Evolutionary conservation across 179 eudicot species (phyloP).

Genomic region (Silene coronaria): DNA sequence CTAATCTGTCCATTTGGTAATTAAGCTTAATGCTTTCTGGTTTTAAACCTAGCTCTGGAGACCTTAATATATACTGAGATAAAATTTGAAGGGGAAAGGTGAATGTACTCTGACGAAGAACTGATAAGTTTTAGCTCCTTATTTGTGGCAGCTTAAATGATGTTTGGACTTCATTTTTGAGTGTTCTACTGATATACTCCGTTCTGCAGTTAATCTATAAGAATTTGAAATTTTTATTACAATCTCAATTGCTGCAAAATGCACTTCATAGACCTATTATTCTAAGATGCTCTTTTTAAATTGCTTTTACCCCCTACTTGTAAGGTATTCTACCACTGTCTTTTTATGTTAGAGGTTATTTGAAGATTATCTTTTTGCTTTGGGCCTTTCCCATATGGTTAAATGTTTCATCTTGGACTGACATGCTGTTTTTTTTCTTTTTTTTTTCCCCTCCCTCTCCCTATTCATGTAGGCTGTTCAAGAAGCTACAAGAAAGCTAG

Average conservation of each 20-base stretch:
- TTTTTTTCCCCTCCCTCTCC: no score
- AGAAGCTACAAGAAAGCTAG: constrained; percentile 42
- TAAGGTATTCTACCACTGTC: neutral
- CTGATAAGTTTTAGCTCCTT: neutral
- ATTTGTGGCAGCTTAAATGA: neutral
- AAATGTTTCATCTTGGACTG: constrained; percentile 8
- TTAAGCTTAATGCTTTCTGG: neutral
- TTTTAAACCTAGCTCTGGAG: neutral
- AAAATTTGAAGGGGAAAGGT: neutral
- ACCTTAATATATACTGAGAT: neutral
- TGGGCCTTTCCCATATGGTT: neutral
- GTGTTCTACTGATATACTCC: neutral
- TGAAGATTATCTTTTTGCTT: neutral
- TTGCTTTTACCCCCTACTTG: neutral
- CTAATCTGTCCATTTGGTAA: neutral
- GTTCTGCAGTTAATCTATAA: neutral
- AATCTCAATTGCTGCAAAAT: neutral
- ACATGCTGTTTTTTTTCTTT: constrained; percentile 9
- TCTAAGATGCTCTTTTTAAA: neutral
- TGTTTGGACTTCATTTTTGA: neutral
- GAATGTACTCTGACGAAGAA: neutral
- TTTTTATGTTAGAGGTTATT: neutral
- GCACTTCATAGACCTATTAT: neutral
- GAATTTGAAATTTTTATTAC: neutral
- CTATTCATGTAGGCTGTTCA: constrained; percentile 44